These are phyloP conservation scores for Rosa rugosa DNA, from an alignment of 306 rosid species.

Conservation along the genomic window DNA sequence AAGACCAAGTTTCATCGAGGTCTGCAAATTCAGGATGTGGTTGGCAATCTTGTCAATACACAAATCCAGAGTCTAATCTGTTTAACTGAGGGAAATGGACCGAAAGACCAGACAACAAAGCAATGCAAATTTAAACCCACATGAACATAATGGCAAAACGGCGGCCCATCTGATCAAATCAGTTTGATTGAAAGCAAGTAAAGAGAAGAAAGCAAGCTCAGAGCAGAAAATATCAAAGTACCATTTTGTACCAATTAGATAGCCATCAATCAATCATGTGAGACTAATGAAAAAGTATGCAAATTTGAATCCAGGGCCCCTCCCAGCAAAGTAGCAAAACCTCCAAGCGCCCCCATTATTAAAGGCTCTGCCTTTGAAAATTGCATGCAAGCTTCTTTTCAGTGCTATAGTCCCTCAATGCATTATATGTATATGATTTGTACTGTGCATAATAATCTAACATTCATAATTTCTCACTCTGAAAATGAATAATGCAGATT, in stretches of 20 bases:
- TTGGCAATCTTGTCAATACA: conserved; percentile 36
- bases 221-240: conserved; percentile 29
- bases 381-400: conserved; percentile 55
- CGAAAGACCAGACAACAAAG: conserved; percentile 16
- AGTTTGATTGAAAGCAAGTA: conserved; percentile 26
- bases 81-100: not conserved
- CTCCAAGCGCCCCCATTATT: conserved; percentile 16
- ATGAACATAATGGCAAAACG: conserved; percentile 77
- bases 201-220: conserved; percentile 9
- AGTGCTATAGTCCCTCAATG: conserved; percentile 16
- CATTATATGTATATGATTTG: not conserved
- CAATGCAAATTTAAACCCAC: conserved; percentile 35
- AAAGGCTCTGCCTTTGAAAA: conserved; percentile 34
- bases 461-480: not conserved
- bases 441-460: not conserved
- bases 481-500: not conserved
- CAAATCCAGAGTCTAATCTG: not conserved
- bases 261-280: conserved; percentile 67
- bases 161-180: conserved; percentile 95
- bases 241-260: conserved; percentile 26
- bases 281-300: conserved; percentile 29
- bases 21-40: conserved; percentile 29
- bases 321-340: not conserved
- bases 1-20: conserved; percentile 29
- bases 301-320: not conserved